phyloP scores from a whole-genome alignment of 2,329 filamentous ascomycete species.

The Alternaria arborescens region DNA sequence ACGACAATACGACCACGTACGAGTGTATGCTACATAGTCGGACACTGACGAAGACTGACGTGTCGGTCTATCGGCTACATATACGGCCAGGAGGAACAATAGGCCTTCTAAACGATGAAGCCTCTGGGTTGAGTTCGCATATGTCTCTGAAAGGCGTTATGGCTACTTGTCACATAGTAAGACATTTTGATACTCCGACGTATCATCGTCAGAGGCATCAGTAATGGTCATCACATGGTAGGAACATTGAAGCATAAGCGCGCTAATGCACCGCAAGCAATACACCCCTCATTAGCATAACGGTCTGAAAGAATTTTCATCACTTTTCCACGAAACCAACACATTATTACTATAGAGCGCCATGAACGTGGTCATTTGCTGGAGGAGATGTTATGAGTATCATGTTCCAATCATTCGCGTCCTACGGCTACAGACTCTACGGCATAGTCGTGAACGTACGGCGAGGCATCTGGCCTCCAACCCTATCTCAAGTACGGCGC shows the following conservation, averaged over 20 bases:
- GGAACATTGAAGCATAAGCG: not conserved
- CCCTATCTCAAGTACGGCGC: not conserved
- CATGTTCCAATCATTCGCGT: not conserved
- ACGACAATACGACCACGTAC: not conserved
- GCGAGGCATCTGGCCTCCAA: not conserved
- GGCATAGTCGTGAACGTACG: not conserved
- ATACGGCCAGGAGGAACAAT: not conserved
- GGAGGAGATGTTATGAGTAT: not conserved
- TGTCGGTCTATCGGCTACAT: not conserved
- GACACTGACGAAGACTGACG: not conserved
- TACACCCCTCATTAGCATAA: not conserved
- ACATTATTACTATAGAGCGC: not conserved
- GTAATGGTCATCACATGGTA: not conserved
- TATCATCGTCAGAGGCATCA: not conserved
- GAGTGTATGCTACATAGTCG: not conserved
- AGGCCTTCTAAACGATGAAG: not conserved
- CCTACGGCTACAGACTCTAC: not conserved
- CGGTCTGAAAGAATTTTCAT: not conserved
- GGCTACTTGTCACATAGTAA: not conserved
- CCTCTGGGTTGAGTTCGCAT: not conserved
- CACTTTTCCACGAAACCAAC: not conserved
- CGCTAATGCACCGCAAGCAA: constrained; percentile 2
- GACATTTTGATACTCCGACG: not conserved
- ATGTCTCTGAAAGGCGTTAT: not conserved
- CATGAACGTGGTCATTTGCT: not conserved